These are phyloP conservation scores for Sphagnum contortum DNA, from an alignment of 225 moss, liverwort and hornwort genomes.

Conservation along the genomic window DNA sequence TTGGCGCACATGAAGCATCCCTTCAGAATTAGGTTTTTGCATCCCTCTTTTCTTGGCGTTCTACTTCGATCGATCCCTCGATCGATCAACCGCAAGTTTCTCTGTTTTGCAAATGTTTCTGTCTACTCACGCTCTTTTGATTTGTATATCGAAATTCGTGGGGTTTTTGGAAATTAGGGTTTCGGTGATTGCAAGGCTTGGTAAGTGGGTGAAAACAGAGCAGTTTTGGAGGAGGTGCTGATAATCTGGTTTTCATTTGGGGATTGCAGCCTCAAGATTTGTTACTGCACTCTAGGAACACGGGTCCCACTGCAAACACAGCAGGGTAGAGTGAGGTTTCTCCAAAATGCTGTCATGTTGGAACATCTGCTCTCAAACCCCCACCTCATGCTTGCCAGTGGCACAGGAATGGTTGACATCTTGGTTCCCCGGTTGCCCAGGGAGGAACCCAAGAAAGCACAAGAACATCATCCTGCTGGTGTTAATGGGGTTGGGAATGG, in stretches of 20 bases:
- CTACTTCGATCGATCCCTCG: neutral
- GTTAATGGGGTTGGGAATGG: slow-evolving; percentile 20
- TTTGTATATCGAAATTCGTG: no score
- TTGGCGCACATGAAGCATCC: neutral
- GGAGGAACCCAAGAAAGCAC: slow-evolving; percentile 28
- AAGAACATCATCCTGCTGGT: slow-evolving; percentile 45
- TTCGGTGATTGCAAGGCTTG: no score
- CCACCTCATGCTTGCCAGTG: slow-evolving; percentile 49
- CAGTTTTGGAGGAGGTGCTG: no score
- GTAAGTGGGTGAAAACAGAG: no score
- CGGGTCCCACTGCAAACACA: slow-evolving; percentile 37
- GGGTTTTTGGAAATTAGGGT: no score
- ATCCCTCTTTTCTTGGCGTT: neutral
- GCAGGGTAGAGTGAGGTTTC: slow-evolving; percentile 25
- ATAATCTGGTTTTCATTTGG: neutral
- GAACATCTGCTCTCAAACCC: slow-evolving; percentile 44
- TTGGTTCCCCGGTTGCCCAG: slow-evolving; percentile 61
- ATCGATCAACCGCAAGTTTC: no score
- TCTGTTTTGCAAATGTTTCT: no score
- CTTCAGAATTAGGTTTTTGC: neutral
- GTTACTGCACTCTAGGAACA: slow-evolving; percentile 68
- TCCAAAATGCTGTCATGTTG: slow-evolving; percentile 39
- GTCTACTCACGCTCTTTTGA: no score
- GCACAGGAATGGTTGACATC: slow-evolving; percentile 59
- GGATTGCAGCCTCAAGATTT: slow-evolving; percentile 74